Evolutionary conservation across 1,284 basidiomycete genomes (phyloP).

Genomic region (Rhizopogon parksii): DNA sequence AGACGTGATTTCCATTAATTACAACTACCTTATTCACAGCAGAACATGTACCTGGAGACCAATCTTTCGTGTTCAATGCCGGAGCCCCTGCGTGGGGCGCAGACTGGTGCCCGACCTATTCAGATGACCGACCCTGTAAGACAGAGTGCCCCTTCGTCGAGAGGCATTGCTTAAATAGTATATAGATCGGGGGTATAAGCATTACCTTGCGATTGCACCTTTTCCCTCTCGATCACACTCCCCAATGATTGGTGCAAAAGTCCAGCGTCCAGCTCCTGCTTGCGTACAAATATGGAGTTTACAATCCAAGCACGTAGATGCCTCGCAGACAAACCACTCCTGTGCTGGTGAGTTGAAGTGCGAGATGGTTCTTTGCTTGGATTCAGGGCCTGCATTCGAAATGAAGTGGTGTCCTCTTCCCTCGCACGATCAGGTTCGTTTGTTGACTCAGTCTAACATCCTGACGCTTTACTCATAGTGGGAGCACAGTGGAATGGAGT

Average conservation of each 20-base stretch:
- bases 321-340: slow-evolving; percentile 15
- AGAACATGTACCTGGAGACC: slow-evolving; percentile 30
- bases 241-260: slow-evolving; percentile 52
- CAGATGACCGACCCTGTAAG: slow-evolving; percentile 51
- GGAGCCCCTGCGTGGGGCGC: slow-evolving; percentile 83
- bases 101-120: slow-evolving; percentile 84
- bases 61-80: slow-evolving; percentile 67
- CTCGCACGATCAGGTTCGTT: slow-evolving; percentile 47
- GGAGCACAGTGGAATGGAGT: slow-evolving; percentile 15
- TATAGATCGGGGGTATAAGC: slow-evolving; percentile 48
- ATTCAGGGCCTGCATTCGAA: slow-evolving; percentile 68
- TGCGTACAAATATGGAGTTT: slow-evolving; percentile 70
- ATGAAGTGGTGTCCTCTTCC: slow-evolving; percentile 88
- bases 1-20: background rate
- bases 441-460: background rate
- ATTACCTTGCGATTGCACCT: slow-evolving; percentile 81
- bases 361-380: slow-evolving; percentile 72
- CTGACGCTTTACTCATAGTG: slow-evolving; percentile 1
- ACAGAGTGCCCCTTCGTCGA: background rate
- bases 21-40: slow-evolving; percentile 26
- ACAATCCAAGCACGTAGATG: slow-evolving; percentile 8
- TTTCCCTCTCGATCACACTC: slow-evolving; percentile 56
- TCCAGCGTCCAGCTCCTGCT: slow-evolving; percentile 42
- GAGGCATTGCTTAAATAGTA: background rate
- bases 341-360: slow-evolving; percentile 46